phyloP scores from a whole-genome alignment of 169 alveolate genomes.

The Eimeria necatrix region DNA sequence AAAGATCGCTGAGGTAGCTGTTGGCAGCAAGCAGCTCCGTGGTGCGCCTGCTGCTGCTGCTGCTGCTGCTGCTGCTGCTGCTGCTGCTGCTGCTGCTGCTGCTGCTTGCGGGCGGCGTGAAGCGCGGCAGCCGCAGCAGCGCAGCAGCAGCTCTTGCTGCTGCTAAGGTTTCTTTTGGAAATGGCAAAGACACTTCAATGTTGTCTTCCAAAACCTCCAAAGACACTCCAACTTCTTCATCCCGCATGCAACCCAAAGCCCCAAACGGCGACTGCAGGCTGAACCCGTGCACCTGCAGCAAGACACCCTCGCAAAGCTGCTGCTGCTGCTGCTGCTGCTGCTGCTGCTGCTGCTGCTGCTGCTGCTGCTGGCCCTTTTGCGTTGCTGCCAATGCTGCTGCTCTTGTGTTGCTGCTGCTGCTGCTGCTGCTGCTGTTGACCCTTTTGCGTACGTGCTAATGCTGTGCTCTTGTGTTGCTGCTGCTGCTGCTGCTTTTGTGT shows the following conservation, averaged over 20 bases:
- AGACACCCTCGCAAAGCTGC: too few relatives aligned
- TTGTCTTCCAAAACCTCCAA: neutral
- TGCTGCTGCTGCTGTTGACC: too few relatives aligned
- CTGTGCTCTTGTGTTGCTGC: too few relatives aligned
- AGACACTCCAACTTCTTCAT: neutral
- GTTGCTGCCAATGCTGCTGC: too few relatives aligned
- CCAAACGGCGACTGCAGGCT: neutral
- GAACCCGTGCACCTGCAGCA: neutral
- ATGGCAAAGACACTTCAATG: neutral
- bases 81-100: constrained; percentile 2
- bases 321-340: too few relatives aligned
- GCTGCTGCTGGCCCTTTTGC: too few relatives aligned
- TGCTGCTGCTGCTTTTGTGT: too few relatives aligned
- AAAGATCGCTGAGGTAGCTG: neutral
- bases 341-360: too few relatives aligned
- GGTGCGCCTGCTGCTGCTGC: neutral
- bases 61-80: constrained; percentile 9
- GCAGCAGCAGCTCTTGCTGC: neutral
- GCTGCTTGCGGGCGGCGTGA: too few relatives aligned
- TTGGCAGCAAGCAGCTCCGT: neutral
- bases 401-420: too few relatives aligned
- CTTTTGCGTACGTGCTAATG: too few relatives aligned
- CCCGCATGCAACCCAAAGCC: neutral
- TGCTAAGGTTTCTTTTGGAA: neutral
- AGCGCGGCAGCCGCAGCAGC: neutral